Conservation (phyloP, 345 rosid genomes). For the Physaria fendleri region DNA sequence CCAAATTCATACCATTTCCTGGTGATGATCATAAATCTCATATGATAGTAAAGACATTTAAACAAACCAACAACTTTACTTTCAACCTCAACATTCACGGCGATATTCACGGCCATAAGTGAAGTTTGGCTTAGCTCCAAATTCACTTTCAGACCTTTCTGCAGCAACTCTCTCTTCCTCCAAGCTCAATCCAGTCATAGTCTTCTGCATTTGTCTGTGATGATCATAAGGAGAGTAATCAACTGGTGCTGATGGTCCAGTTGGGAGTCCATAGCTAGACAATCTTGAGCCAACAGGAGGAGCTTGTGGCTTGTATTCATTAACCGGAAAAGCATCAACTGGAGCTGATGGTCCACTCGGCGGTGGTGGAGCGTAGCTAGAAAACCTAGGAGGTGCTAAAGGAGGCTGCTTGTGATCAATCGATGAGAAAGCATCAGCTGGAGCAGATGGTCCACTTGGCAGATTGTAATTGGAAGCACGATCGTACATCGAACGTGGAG, state of each 20-base stretch:
- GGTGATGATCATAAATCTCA: constrained; percentile 4
- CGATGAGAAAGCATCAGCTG: constrained; percentile 37
- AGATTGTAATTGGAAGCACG: constrained; percentile 30
- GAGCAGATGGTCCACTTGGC: constrained; percentile 42
- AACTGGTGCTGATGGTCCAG: constrained; percentile 51
- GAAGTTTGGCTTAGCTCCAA: constrained; percentile 31
- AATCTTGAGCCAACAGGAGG: constrained; percentile 21
- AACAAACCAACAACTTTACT: constrained; percentile 14
- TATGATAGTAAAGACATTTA: constrained; percentile 1
- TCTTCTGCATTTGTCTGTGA: constrained; percentile 35
- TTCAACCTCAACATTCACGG: constrained; percentile 30
- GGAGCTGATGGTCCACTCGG: constrained; percentile 50
- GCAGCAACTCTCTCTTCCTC: constrained; percentile 36
- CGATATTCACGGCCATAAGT: constrained; percentile 35
- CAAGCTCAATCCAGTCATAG: constrained; percentile 36
- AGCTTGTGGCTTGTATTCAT: constrained; percentile 40
- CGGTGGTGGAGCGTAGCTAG: constrained; percentile 24
- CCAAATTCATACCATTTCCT: constrained; percentile 15
- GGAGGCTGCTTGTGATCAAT: constrained; percentile 34
- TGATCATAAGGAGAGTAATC: constrained; percentile 47
- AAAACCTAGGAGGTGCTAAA: constrained; percentile 20
- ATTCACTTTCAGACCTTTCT: constrained; percentile 33
- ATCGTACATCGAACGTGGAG: constrained; percentile 40
- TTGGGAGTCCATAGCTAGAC: constrained; percentile 34
- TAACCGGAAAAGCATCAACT: constrained; percentile 26